Evolutionary conservation across 75 land plant genomes (phyloP).

Genomic region (Sequoia sempervirens): DNA sequence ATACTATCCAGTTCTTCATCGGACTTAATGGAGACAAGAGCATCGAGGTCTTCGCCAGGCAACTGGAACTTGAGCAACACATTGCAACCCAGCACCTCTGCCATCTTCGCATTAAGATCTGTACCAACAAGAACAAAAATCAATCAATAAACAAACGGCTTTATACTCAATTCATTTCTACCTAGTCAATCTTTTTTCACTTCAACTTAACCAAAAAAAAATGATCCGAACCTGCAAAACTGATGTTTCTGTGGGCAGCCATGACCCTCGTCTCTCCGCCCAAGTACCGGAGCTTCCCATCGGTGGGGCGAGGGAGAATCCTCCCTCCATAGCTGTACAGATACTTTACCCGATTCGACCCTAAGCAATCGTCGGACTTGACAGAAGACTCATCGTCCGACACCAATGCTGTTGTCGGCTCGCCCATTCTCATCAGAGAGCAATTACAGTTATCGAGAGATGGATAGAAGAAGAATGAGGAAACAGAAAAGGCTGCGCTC

Average conservation of each 20-base stretch:
- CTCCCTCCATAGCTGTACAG: constrained; percentile 48
- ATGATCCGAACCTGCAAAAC: constrained; percentile 9
- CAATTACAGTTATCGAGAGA: not conserved
- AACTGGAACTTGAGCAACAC: constrained; percentile 52
- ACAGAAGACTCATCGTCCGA: not conserved
- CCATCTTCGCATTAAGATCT: constrained; percentile 54
- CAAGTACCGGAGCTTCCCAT: constrained; percentile 35
- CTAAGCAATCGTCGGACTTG: not conserved
- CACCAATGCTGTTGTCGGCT: not conserved
- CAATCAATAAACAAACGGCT: not conserved
- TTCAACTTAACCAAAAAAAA: not conserved
- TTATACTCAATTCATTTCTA: too few species aligned
- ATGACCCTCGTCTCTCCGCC: constrained; percentile 38
- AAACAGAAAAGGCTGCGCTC: not conserved
- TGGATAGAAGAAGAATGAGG: not conserved
- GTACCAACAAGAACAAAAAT: not conserved
- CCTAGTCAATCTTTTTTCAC: too few species aligned
- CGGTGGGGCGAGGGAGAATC: constrained; percentile 35
- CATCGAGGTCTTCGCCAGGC: constrained; percentile 70
- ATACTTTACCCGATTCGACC: constrained; percentile 21
- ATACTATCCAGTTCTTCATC: constrained; percentile 64
- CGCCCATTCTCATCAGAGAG: not conserved
- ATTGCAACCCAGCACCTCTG: constrained; percentile 25
- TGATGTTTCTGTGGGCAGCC: constrained; percentile 29
- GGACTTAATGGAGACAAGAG: constrained; percentile 55